These are phyloP conservation scores for Suillus clintonianus DNA, from an alignment of 768 basidiomycete genomes.

Conservation along the genomic window DNA sequence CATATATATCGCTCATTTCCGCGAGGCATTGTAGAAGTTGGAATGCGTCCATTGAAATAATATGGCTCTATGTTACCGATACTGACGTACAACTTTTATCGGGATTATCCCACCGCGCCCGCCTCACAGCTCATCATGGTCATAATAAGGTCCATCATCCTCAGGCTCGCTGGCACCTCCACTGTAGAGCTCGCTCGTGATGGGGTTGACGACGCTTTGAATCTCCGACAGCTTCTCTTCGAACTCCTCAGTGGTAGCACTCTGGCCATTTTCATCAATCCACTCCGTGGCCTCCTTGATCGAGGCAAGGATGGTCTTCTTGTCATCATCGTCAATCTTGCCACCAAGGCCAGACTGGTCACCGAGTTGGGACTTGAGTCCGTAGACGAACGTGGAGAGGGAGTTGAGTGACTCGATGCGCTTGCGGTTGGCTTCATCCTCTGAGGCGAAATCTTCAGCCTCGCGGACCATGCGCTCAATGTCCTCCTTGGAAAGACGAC, in stretches of 20 bases:
- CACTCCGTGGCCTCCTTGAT: constrained; percentile 91
- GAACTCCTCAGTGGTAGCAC: constrained; percentile 81
- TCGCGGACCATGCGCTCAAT: constrained; percentile 96
- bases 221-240: constrained; percentile 88
- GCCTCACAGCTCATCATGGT: constrained; percentile 55
- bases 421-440: constrained; percentile 79
- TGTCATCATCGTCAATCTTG: constrained; percentile 80
- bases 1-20: background rate
- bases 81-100: constrained; percentile 4
- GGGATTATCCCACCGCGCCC: background rate
- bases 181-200: constrained; percentile 79
- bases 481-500: constrained; percentile 84
- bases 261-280: constrained; percentile 82
- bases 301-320: constrained; percentile 76
- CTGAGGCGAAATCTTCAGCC: constrained; percentile 85
- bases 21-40: background rate
- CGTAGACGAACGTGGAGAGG: constrained; percentile 81
- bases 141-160: constrained; percentile 45
- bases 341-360: constrained; percentile 91
- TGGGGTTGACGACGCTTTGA: constrained; percentile 76
- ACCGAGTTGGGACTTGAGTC: constrained; percentile 82
- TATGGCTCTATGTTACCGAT: constrained; percentile 1
- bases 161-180: constrained; percentile 28
- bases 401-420: constrained; percentile 85
- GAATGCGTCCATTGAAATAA: background rate